phyloP scores from a whole-genome alignment of 306 rosid genomes.

The Geum urbanum region DNA sequence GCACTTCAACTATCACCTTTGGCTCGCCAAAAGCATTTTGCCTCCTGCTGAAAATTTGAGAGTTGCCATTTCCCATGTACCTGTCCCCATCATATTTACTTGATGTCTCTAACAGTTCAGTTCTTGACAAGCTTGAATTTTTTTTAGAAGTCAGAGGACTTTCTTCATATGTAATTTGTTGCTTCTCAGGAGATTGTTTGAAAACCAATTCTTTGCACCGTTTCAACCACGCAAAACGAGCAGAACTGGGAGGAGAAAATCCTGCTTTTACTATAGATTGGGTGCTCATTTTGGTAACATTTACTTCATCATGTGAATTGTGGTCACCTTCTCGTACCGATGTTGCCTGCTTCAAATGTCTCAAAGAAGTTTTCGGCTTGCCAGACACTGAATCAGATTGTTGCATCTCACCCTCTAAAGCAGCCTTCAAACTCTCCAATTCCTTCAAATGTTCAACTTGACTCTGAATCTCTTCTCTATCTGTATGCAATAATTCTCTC shows the following conservation, averaged over 20 bases:
- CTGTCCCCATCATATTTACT: constrained; percentile 23
- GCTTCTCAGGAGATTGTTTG: constrained; percentile 56
- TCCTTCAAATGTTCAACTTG: constrained; percentile 72
- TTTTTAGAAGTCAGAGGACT: constrained; percentile 23
- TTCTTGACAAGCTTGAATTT: constrained; percentile 25
- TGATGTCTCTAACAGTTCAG: constrained; percentile 18
- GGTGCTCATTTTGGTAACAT: constrained; percentile 27
- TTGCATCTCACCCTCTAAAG: constrained; percentile 54
- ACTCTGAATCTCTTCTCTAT: constrained; percentile 62
- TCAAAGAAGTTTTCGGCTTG: constrained; percentile 40
- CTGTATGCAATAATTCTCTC: constrained; percentile 81
- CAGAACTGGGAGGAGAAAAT: constrained; percentile 46
- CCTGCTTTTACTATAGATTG: constrained; percentile 38
- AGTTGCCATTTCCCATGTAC: constrained; percentile 34
- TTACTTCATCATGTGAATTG: constrained; percentile 31
- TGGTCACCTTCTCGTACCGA: constrained; percentile 22
- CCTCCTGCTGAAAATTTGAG: constrained; percentile 31
- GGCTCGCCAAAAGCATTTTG: constrained; percentile 63
- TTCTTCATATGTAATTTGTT: constrained; percentile 27
- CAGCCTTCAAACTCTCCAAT: constrained; percentile 58
- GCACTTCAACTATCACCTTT: constrained; percentile 83
- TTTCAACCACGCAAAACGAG: constrained; percentile 69
- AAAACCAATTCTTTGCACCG: constrained; percentile 65
- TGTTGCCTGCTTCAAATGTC: constrained; percentile 38
- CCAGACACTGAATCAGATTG: constrained; percentile 50